Evolutionary conservation across 768 basidiomycete genomes (phyloP), one percentile per base, ranked within the genome.

Genomic region (Paxillus involutus): DNA sequence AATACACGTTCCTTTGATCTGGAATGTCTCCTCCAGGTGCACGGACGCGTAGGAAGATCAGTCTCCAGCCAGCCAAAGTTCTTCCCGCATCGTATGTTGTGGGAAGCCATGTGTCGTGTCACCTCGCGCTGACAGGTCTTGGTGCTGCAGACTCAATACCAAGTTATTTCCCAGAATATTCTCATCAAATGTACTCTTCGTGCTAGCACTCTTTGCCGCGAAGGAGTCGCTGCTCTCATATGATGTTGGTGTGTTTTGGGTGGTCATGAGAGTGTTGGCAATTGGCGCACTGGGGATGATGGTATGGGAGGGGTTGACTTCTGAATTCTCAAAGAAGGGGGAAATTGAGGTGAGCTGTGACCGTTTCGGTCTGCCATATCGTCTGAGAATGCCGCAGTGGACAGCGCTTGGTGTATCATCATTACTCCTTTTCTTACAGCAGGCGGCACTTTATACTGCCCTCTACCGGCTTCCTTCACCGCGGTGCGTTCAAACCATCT

Each of bases 181-280:
- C 52, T 62, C 85, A 39, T 82, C 83, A 0, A 85, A 89, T 71
- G 69, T 81, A 19, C 70, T 89, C 45, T 83, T 86, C 53, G 85
- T 86, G 33, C 68, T 84, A 17, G 77, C 84, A 5, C 70, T 87
- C 35, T 80, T 84, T 68, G 78, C 82, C 6, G 77, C 81, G 47
- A 89, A 88, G 71, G 86, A 84, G 61, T 81, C 82, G 74, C 69
- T 91, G 7, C 70, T 91, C 44, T 75, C 81, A 16, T 78, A 79
- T 37, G 85, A 89, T 66, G 80, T 85, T 19, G 85, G 85, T 7
- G 80, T 87, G 9, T 85, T 90, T 63, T 91, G 89, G 90, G 75
- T 89, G 13, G 75, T 87, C 33, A 84, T 91, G 73, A 75, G 88
- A 57, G 78, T 89, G 46, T 73, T 91, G 49, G 86, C 85, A 3